These are phyloP conservation scores for Gracilaria gracilis DNA, from an alignment of 23 red algal genomes.

Conservation along the genomic window DNA sequence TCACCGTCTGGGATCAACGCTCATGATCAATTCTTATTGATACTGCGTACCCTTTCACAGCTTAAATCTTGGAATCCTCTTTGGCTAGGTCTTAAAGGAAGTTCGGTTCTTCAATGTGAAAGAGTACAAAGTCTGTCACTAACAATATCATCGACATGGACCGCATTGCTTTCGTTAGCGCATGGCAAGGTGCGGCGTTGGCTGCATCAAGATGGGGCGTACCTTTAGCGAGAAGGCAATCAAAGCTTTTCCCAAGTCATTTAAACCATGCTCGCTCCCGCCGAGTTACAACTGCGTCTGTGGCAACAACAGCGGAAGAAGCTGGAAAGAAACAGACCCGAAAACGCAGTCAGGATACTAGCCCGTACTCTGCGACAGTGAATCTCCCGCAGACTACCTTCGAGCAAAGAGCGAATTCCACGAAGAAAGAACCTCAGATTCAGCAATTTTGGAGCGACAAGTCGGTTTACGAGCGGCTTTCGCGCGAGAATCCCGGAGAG, in stretches of 20 bases:
- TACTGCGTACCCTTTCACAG: neutral
- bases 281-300: neutral
- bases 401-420: slow-evolving; percentile 91
- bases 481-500: slow-evolving; percentile 64
- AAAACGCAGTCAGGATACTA: slow-evolving; percentile 33
- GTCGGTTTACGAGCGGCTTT: slow-evolving; percentile 79
- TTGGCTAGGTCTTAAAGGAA: neutral
- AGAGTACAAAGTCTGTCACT: neutral
- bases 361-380: slow-evolving; percentile 84
- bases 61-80: neutral
- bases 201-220: slow-evolving; percentile 1
- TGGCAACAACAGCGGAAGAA: neutral
- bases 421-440: slow-evolving; percentile 86
- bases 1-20: neutral
- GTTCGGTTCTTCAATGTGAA: neutral
- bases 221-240: slow-evolving; percentile 13
- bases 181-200: slow-evolving; percentile 32
- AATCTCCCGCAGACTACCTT: slow-evolving; percentile 95
- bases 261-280: neutral
- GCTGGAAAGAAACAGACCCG: slow-evolving; percentile 30
- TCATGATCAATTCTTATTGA: neutral
- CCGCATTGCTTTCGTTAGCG: slow-evolving; percentile 55
- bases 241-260: neutral
- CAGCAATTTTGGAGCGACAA: slow-evolving; percentile 90
- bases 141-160: slow-evolving; percentile 52